Evolutionary conservation across 2,329 filamentous ascomycete species (phyloP), one percentile per base, ranked within the genome.

Genomic region (Diplodia seriata): DNA sequence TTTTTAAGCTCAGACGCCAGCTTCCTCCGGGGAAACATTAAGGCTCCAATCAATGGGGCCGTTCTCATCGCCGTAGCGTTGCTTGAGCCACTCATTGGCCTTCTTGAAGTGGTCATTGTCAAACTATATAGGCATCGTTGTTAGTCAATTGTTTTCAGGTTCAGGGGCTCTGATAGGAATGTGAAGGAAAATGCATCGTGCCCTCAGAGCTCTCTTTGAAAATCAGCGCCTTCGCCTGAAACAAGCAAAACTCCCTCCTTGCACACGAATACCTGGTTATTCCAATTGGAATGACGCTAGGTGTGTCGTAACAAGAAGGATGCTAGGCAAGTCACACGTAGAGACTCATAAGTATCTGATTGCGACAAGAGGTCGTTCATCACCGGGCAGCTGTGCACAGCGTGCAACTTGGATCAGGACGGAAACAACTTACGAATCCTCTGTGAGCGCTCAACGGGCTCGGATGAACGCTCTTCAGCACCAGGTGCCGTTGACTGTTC

Each of bases 391-490:
- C 62, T 11, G 20, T 47, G 18, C 43, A 47, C 8, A 47, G 7
- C 14, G 43, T 47, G 31, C 8, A 36, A 38, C 2, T 5, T 8
- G n/a, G 3, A 5, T 54, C 62, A 43, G 15, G n/a, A 38, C 12
- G 29, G 3, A 51, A 49, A 23, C 29, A 18, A 83, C 86, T 82
- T 78, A 88, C 85, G 79, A 93, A 99, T 0, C 95, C 95, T 66
- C 87, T 85, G 15, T 84, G 81, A 4, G 94, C 95, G 80, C 92
- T 96, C 71, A 97, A 79, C n/a, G 95, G 95, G 78, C 93, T 97
- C 0, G 95, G 95, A 81, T 99, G 95, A 61, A 94, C 93, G 74
- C 89, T 91, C 80, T 91, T 89, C 71, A 99, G 83, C 47, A 99
- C 92, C 55, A 92, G 85, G 81, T 99, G 94, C 74, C 86, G 89